Base-by-base conservation (phyloP, 345 rosid genomes). In the Euphorbia lathyris region DNA sequence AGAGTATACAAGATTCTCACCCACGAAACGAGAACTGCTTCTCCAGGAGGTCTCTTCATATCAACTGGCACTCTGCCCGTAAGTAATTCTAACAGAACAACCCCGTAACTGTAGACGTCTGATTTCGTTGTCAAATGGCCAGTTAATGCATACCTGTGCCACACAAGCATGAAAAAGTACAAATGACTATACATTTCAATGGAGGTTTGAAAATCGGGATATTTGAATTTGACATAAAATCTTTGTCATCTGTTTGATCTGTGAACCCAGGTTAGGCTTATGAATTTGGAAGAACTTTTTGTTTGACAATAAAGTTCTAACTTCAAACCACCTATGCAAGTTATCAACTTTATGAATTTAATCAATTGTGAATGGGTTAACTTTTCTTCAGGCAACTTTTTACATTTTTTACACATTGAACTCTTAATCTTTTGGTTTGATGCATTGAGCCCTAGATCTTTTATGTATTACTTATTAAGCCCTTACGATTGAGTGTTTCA, bases 71-170 rank as follows among this genome's bases (percentile, higher is more conserved):
- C 92, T 65, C 97, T 84, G 30, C 99, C 96, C 0, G 97, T 90
- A 63, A 95, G 89, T 82, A 91, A 80, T 85, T 94, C 97, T 72
- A 94, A 70, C 69, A 94, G 87, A 72, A 90, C 98, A 58, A 94
- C 92, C 36, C 98, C 97, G 23, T 88, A 90, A 79, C 97, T 87
- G 64, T 90, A 95, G 22, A 95, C 97, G 80, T 90, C 99, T 74
- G 99, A 95, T 82, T 94, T 95, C 72, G 97, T 88, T 1, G 97
- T 90, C 67, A 94, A 77, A 83, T 90, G 97, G 50, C 98, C 97
- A 0, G 99, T 95, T 82, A 91, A 74, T 43, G 97, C 99, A 77
- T 91, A 93, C 85, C 97, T 91, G 77, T 36, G 50, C 12, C 71
- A 29, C 43, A 71, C 10, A 65, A 14, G 68, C 58, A 50, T 60